Percentiles rank a stretch among this genome's conserved stretches.
Conservation (phyloP, 1,284 basidiomycete genomes). For the Thecaphora thlaspeos region DNA sequence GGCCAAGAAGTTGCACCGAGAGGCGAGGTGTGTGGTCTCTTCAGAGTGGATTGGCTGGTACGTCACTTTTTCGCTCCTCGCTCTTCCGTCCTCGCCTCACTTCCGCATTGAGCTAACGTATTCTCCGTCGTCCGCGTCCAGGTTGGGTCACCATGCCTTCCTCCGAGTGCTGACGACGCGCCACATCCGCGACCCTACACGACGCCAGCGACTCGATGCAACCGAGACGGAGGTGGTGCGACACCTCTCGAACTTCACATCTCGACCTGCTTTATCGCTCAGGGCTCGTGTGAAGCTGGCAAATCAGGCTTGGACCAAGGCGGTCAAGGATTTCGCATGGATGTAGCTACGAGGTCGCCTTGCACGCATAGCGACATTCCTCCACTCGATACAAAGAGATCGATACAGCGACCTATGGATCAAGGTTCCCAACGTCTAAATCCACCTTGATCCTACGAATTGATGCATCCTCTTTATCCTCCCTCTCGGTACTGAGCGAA, state of each 20-base stretch:
- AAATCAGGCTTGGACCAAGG: neutral
- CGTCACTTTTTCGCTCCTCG: neutral
- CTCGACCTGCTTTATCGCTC: too few relatives aligned
- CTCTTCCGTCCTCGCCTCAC: neutral
- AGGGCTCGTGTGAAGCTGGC: neutral
- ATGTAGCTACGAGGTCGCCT: too few relatives aligned
- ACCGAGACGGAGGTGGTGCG: neutral
- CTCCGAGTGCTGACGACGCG: neutral
- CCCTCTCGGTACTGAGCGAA: neutral
- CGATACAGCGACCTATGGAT: too few relatives aligned
- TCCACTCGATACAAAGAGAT: too few relatives aligned
- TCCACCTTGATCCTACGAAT: slow-evolving; percentile 7
- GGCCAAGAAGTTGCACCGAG: neutral
- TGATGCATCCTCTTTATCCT: neutral
- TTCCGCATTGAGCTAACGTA: too few relatives aligned
- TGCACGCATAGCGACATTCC: too few relatives aligned
- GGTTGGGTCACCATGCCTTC: neutral
- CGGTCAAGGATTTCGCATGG: neutral
- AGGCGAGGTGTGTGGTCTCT: neutral
- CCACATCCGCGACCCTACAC: neutral
- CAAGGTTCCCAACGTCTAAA: slow-evolving; percentile 22
- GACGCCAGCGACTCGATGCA: neutral
- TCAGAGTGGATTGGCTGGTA: neutral
- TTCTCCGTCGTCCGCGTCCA: neutral
- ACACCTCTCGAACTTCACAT: neutral